Evolutionary conservation across 2,329 filamentous ascomycete species (phyloP), one percentile per base, ranked within the genome.

Genomic region (Arthroderma sp.): DNA sequence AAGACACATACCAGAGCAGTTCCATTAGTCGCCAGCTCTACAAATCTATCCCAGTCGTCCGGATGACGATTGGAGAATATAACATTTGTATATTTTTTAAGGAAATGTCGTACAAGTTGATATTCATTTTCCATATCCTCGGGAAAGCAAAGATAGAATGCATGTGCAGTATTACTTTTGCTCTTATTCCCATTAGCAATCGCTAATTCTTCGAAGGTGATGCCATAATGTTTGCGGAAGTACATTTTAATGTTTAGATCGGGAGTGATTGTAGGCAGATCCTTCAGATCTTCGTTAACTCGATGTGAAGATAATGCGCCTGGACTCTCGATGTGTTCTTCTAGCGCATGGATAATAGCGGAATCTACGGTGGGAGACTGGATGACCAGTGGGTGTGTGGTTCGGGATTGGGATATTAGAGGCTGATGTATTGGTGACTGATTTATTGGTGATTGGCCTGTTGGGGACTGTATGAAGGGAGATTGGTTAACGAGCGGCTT

Each of bases 91-190:
- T 57, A 49, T 0, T 42, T 45, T 10, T 60, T 55, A 22, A 64
- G 48, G 29, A 54, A 56, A 6, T 48, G 40, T 7, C 55, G 38
- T 1, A 64, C 33, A 3, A 57, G 30, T n/a, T 57, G 29, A 39
- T 51, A 56, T 34, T 66, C 61, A 1, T 34, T 40, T 7, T 51
- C 38, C 6, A 44, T 42, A 29, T 56, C 51, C 4, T 50, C 50
- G 1, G 62, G 63, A 38, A 59, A 64, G 46, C 57, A 52, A 28
- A 66, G 45, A 47, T 61, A 66, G 34, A 66, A 64, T 5, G 53
- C 53, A 6, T 54, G 52, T 3, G 56, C 54, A 1, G 36, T 10
- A 7, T 38, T 48, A 3, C 40, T 36, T n/a, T 54, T 53, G 4
- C 46, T 48, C 1, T 39, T 29, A 22, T 22, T 22, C 5, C 38